Percentiles rank a stretch among this genome's conserved stretches.
Conservation (phyloP, 2,329 filamentous ascomycete species). For the Claviceps africana region DNA sequence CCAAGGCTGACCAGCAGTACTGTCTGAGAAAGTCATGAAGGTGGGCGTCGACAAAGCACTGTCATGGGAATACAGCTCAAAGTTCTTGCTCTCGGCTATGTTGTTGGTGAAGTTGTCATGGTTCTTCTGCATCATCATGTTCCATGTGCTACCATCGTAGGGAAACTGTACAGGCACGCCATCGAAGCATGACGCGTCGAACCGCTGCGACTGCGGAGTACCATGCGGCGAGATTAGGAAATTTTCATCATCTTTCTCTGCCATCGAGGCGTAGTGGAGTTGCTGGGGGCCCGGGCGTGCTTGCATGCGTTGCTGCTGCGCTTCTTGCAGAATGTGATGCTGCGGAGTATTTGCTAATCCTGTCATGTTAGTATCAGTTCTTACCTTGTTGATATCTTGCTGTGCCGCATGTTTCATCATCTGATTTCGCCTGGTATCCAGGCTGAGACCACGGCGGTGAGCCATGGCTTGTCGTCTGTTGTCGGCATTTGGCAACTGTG, state of each 20-base stretch:
- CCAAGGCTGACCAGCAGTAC: constrained; percentile 33
- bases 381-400: constrained; percentile 30
- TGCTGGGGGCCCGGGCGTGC: constrained; percentile 53
- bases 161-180: constrained; percentile 32
- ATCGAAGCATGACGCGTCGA: constrained; percentile 33
- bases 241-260: constrained; percentile 32
- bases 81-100: constrained; percentile 30
- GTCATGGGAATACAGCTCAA: constrained; percentile 34
- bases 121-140: constrained; percentile 32
- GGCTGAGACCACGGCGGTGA: constrained; percentile 73
- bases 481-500: constrained; percentile 43
- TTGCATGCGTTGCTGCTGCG: constrained; percentile 70
- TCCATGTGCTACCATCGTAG: constrained; percentile 28
- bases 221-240: constrained; percentile 43
- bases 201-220: constrained; percentile 40
- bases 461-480: constrained; percentile 28
- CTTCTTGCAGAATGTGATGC: constrained; percentile 68
- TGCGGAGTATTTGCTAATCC: constrained; percentile 45
- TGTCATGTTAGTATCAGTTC: constrained; percentile 40
- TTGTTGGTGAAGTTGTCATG: constrained; percentile 28
- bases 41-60: constrained; percentile 34
- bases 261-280: constrained; percentile 15
- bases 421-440: constrained; percentile 57
- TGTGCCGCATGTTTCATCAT: constrained; percentile 14
- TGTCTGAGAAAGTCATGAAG: constrained; percentile 36